Evolutionary conservation across 306 rosid species (phyloP).

Genomic region (Cicer yamashitae): DNA sequence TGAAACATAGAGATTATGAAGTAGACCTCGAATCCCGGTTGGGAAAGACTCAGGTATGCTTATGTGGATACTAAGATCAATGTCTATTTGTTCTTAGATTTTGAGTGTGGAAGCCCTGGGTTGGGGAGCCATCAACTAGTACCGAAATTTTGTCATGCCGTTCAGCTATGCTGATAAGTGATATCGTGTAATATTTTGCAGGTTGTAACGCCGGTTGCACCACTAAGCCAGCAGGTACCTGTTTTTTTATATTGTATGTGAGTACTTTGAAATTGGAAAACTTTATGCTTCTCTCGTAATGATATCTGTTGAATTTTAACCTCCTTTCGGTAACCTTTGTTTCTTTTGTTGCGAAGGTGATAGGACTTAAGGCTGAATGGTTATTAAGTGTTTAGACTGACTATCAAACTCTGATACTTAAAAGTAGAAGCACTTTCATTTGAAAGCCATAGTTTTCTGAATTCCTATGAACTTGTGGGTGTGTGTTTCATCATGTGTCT

Average conservation of each 20-base stretch:
- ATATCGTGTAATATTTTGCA: slow-evolving; percentile 50
- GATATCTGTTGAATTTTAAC: background rate
- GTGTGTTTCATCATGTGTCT: background rate
- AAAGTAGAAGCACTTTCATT: background rate
- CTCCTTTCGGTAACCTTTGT: background rate
- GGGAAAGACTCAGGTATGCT: slow-evolving; percentile 89
- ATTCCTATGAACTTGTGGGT: background rate
- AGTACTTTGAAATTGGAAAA: background rate
- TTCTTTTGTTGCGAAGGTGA: slow-evolving; percentile 12
- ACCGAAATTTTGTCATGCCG: background rate
- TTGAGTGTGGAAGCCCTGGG: background rate
- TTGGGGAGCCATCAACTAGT: background rate
- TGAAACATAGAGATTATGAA: slow-evolving; percentile 96
- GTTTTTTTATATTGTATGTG: background rate
- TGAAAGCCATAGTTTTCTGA: slow-evolving; percentile 13
- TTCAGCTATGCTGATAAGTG: slow-evolving; percentile 21
- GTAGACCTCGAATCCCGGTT: slow-evolving; percentile 94
- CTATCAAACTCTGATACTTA: slow-evolving; percentile 6
- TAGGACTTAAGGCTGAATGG: background rate
- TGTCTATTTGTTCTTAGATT: background rate
- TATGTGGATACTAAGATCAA: background rate
- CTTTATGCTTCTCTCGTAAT: background rate
- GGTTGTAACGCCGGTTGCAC: slow-evolving; percentile 99
- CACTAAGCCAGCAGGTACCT: slow-evolving; percentile 95
- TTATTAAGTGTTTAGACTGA: slow-evolving; percentile 26